Evolutionary conservation across 176 grass and related monocot genomes (phyloP).

Genomic region (Puya raimondii): DNA sequence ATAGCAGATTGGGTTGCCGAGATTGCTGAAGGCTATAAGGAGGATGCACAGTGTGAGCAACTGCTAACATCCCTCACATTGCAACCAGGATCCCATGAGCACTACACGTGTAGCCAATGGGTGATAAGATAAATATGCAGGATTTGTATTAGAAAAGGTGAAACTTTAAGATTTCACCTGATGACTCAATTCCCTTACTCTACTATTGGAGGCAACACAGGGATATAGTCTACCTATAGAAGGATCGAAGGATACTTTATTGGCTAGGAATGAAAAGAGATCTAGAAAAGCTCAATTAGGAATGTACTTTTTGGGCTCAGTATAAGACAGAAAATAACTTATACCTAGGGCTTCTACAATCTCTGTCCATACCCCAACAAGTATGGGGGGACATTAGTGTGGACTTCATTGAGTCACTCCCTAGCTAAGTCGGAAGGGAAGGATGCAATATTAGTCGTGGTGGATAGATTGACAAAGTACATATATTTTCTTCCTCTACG

Average conservation of each 20-base stretch:
- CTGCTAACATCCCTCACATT: neutral
- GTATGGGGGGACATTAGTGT: neutral
- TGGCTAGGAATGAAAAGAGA: neutral
- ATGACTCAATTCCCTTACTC: neutral
- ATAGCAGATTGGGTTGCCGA: too few relatives aligned
- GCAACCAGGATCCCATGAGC: neutral
- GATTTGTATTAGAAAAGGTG: neutral
- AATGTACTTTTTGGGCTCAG: too few relatives aligned
- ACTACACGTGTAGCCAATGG: neutral
- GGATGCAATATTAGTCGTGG: neutral
- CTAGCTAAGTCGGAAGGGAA: neutral
- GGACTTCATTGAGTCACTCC: neutral
- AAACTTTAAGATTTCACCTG: neutral
- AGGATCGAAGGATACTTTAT: neutral
- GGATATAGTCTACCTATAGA: neutral
- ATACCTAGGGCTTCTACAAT: neutral
- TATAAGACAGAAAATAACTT: neutral
- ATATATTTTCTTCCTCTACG: neutral
- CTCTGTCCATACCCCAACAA: neutral
- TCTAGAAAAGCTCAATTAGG: neutral
- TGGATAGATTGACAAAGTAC: constrained; percentile 10
- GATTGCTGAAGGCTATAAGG: too few relatives aligned
- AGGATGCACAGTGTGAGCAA: too few relatives aligned
- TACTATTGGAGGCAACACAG: neutral
- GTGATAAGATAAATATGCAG: neutral